These are phyloP conservation scores for Clavispora fructus DNA, from an alignment of 805 yeast species.

Conservation along the genomic window DNA sequence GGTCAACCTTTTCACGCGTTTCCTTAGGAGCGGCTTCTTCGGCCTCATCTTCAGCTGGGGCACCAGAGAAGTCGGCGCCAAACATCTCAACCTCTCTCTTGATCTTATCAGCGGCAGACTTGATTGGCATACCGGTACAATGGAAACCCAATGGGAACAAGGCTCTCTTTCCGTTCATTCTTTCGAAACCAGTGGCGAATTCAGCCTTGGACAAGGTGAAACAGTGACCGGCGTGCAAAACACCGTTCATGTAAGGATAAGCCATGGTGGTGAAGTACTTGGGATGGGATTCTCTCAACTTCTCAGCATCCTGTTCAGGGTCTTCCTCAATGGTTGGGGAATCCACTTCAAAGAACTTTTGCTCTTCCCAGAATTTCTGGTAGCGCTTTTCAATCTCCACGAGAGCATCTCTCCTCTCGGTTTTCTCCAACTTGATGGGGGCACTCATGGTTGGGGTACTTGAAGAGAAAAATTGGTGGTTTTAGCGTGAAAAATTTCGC, in stretches of 20 bases:
- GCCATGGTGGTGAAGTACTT: slow-evolving; percentile 94
- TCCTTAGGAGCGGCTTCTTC: slow-evolving; percentile 25
- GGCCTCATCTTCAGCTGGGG: slow-evolving; percentile 59
- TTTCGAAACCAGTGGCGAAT: slow-evolving; percentile 86
- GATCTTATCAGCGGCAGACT: slow-evolving; percentile 92
- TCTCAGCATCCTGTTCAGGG: slow-evolving; percentile 47
- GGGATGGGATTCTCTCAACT: slow-evolving; percentile 73
- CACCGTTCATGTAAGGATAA: slow-evolving; percentile 98
- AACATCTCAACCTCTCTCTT: slow-evolving; percentile 88
- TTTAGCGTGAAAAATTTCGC: slow-evolving; percentile 1
- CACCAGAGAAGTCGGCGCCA: slow-evolving; percentile 72
- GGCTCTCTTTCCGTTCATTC: slow-evolving; percentile 90
- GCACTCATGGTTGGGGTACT: slow-evolving; percentile 29
- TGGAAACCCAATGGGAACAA: slow-evolving; percentile 96
- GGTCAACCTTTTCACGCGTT: slow-evolving; percentile 55
- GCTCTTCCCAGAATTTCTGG: slow-evolving; percentile 83
- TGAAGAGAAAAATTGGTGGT: background rate
- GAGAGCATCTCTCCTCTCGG: slow-evolving; percentile 92
- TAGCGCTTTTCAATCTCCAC: slow-evolving; percentile 84
- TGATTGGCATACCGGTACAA: slow-evolving; percentile 99
- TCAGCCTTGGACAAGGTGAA: slow-evolving; percentile 94
- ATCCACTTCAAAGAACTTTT: slow-evolving; percentile 77
- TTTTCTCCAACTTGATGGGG: slow-evolving; percentile 47
- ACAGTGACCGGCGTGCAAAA: slow-evolving; percentile 94
- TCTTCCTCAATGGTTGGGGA: slow-evolving; percentile 75